Conservation (phyloP, 2,329 filamentous ascomycete species). For the Penicillium aurantiogriseum region DNA sequence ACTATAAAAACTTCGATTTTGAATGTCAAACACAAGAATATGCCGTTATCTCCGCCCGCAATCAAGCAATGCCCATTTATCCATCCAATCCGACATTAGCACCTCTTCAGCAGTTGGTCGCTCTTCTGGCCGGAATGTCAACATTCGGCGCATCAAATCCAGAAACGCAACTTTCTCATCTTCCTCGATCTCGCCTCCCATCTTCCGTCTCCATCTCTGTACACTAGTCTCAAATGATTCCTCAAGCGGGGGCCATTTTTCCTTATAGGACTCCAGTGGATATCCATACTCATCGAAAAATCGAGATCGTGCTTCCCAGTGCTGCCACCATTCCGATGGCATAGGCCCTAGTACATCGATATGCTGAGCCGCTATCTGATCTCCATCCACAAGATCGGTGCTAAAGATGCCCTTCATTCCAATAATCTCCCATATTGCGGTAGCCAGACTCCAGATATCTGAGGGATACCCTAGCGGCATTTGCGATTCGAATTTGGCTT, state of each 20-base stretch:
- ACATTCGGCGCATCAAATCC: conserved; percentile 34
- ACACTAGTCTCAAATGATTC: conserved; percentile 28
- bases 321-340: conserved; percentile 18
- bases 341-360: conserved; percentile 25
- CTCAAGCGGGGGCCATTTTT: conserved; percentile 22
- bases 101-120: conserved; percentile 31
- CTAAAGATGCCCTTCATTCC: conserved; percentile 26
- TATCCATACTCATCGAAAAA: conserved; percentile 19
- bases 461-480: conserved; percentile 18
- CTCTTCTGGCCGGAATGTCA: conserved; percentile 30
- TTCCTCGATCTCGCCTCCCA: conserved; percentile 15
- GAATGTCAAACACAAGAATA: no score
- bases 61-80: conserved; percentile 33
- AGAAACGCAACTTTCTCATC: conserved; percentile 26
- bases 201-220: conserved; percentile 20
- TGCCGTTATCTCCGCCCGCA: conserved; percentile 4
- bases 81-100: conserved; percentile 37
- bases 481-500: conserved; percentile 25
- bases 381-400: conserved; percentile 11
- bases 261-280: conserved; percentile 7
- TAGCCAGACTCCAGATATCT: conserved; percentile 30
- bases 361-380: conserved; percentile 23
- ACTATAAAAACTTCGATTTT: not conserved
- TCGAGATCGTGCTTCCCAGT: conserved; percentile 13
- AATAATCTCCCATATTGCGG: conserved; percentile 28